Base-by-base conservation (phyloP, 1,284 basidiomycete genomes). In the Cystobasidium slooffiae region DNA sequence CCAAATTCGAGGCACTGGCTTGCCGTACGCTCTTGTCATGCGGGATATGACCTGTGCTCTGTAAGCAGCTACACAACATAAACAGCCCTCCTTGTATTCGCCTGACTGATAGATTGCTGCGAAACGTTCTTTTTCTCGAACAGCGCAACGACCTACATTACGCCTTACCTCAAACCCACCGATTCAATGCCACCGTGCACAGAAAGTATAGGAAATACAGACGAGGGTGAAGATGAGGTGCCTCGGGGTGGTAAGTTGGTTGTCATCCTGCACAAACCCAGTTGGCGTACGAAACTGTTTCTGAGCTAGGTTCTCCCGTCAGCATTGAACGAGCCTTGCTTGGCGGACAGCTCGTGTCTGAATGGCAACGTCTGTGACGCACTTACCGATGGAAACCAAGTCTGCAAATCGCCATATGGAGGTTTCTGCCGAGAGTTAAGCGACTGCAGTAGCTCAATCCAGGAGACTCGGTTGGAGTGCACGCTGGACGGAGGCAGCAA, bases 281-380 rank as follows among this genome's bases (percentile, higher is more conserved):
- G 46, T n/a, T 14, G 14, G 46, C 12, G 12, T n/a, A 49, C n/a
- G 12, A 49, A n/a, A 1, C 46, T 49, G n/a, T 14, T 12, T 14
- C 14, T 49, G 12, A 12, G 12, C 46, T 14, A 14, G n/a, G 12
- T 49, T 14, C 46, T n/a, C 46, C 46, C 6, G 6, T n/a, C n/a
- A 49, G 46, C 46, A 2, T n/a, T 49, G 14, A 49, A 49, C 46
- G 46, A 12, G 12, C 14, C 12, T 14, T 49, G 46, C n/a, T 49
- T 49, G 14, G 46, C 12, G 14, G 46, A 49, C n/a, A 49, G n/a
- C n/a, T 14, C 46, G 3, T 49, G 46, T n/a, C 46, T 49, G 46
- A 49, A 49, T n/a, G 46, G 46, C 12, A 49, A 49, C 46, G 46
- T 49, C n/a, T 49, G 46, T n/a, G 46, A 49, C n/a, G n/a, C 46